These are phyloP conservation scores for Hericium alpestre DNA, from an alignment of 768 basidiomycete genomes.

Conservation along the genomic window DNA sequence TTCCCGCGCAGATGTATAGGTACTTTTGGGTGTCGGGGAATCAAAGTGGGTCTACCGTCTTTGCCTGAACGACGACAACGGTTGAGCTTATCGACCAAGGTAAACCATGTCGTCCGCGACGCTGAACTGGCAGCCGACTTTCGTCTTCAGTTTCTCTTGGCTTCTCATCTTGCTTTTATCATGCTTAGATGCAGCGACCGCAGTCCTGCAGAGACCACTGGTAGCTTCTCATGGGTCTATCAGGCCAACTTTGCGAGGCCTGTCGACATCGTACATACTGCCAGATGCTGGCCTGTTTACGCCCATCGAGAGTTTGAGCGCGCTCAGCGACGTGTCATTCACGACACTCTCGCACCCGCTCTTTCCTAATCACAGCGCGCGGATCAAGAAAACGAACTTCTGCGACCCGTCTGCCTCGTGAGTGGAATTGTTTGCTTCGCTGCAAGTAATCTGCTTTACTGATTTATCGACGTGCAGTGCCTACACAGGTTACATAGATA, in stretches of 20 bases:
- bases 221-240: not conserved
- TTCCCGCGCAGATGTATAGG: no score
- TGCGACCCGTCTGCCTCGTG: conserved; percentile 21
- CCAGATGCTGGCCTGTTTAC: conserved; percentile 1
- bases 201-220: not conserved
- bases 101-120: not conserved
- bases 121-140: not conserved
- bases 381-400: conserved; percentile 32
- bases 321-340: conserved; percentile 23
- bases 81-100: not conserved
- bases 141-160: not conserved
- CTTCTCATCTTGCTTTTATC: not conserved
- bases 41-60: no score
- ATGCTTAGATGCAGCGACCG: not conserved
- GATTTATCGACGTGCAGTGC: conserved; percentile 23
- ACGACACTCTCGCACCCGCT: conserved; percentile 30
- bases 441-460: not conserved
- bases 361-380: conserved; percentile 33
- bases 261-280: not conserved
- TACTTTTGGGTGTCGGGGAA: no score
- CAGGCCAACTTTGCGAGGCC: not conserved
- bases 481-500: conserved; percentile 61
- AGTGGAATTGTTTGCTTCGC: not conserved
- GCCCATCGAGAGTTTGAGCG: conserved; percentile 4
- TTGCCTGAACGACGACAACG: no score